These are phyloP conservation scores for Saturnispora besseyi DNA, from an alignment of 805 yeast species.

Conservation along the genomic window DNA sequence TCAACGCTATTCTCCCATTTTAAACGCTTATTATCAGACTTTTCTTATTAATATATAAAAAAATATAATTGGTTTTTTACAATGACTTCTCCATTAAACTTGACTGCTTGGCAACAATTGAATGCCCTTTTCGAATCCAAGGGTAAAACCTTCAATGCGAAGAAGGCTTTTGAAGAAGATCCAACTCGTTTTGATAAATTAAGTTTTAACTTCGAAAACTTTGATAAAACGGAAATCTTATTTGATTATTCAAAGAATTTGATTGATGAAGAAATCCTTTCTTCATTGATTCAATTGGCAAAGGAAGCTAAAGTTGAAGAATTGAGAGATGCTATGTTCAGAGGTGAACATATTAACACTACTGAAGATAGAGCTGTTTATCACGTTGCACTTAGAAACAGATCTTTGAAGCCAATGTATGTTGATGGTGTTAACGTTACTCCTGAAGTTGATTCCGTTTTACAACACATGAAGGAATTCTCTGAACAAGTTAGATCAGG, in stretches of 20 bases:
- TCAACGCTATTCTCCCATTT: neutral
- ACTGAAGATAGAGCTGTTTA: constrained; percentile 96
- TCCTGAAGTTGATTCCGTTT: constrained; percentile 83
- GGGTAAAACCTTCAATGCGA: constrained; percentile 66
- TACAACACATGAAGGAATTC: constrained; percentile 95
- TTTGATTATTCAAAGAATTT: constrained; percentile 95
- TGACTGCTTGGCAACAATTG: constrained; percentile 78
- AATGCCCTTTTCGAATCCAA: constrained; percentile 58
- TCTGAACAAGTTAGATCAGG: constrained; percentile 87
- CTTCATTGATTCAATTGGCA: constrained; percentile 66
- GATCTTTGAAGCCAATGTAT: constrained; percentile 69
- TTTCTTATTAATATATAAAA: neutral
- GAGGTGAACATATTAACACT: constrained; percentile 87
- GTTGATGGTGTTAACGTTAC: constrained; percentile 89
- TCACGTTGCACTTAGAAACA: constrained; percentile 95
- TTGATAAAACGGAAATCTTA: constrained; percentile 78
- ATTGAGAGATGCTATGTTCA: constrained; percentile 85
- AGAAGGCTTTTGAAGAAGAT: constrained; percentile 71
- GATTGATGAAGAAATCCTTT: constrained; percentile 73
- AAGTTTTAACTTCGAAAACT: constrained; percentile 72
- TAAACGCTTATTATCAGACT: neutral
- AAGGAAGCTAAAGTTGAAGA: constrained; percentile 81
- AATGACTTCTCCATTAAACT: constrained; percentile 38
- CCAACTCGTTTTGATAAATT: constrained; percentile 65
- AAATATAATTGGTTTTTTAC: neutral